These are phyloP conservation scores for Suillus plorans DNA, from an alignment of 768 basidiomycete genomes.

Conservation along the genomic window DNA sequence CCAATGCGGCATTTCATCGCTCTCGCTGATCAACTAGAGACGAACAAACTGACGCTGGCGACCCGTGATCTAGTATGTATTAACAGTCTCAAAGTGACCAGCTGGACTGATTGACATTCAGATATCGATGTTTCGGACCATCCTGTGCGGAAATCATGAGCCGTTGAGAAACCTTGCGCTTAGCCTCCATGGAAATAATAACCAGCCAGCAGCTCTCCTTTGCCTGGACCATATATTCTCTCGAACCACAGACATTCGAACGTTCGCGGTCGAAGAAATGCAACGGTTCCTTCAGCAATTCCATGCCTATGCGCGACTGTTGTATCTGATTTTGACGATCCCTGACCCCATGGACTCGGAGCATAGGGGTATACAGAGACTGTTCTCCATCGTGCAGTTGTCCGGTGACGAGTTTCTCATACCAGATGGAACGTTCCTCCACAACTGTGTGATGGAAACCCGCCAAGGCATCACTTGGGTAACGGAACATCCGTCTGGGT, in stretches of 20 bases:
- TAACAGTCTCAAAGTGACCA: conserved; percentile 11
- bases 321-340: conserved; percentile 29
- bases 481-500: neutral
- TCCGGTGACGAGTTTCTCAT: conserved; percentile 22
- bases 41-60: conserved; percentile 6
- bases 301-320: conserved; percentile 31
- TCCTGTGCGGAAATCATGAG: conserved; percentile 20
- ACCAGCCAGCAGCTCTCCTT: conserved; percentile 37
- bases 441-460: neutral
- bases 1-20: conserved; percentile 24
- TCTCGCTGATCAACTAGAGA: conserved; percentile 18
- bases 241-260: conserved; percentile 23
- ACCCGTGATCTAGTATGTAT: conserved; percentile 16
- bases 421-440: neutral
- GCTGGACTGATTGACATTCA: conserved; percentile 14
- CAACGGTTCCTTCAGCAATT: conserved; percentile 34
- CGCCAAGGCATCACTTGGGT: neutral
- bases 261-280: conserved; percentile 25
- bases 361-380: conserved; percentile 21
- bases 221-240: conserved; percentile 45
- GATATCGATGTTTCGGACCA: conserved; percentile 38
- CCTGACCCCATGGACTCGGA: conserved; percentile 25
- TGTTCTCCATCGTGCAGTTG: conserved; percentile 35
- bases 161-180: conserved; percentile 33
- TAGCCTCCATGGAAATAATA: conserved; percentile 27